Evolutionary conservation across 2,329 filamentous ascomycete genomes (phyloP), one percentile per base, ranked within the genome.

Genomic region (Talaromyces rugulosus): DNA sequence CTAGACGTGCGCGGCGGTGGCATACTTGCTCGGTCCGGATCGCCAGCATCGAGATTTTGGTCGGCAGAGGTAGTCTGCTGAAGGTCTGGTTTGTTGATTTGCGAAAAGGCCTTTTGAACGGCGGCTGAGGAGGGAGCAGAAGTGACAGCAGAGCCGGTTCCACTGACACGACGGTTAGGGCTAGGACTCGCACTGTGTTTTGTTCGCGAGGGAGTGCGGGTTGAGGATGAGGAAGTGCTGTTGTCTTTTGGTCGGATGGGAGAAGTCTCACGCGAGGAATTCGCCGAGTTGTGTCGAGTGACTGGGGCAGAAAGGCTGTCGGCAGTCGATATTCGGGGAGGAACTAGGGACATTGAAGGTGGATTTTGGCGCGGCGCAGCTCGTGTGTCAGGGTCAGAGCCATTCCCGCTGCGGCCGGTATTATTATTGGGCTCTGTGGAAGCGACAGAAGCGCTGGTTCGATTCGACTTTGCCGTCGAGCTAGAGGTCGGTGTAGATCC

Each of bases 131-230:
- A 86, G 11, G 56, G 54, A 9, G 53, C 53, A 40, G 87, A 83
- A 60, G 84, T 80, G 36, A 62, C 54, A 28, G 64, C 66, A 56
- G 74, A 64, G 44, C 68, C 66, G n/a, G 71, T 67, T 52, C 79
- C 83, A 62, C 80, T 78, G 67, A 69, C 71, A 6, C 73, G 71
- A 47, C 88, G 83, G 60, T 83, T 80, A 23, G 88, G 87, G 68
- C 87, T 90, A 63, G 82, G 78, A 61, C 91, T 88, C 64, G 87
- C 82, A 72, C 87, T 90, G 72, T 85, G 87, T 73, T 87, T 89
- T 69, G 87, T 85, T 62, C 88, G 87, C 12, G 61, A 62, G 68
- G 84, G 81, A 57, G 80, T 80, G 59, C 75, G 69, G n/a, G 73
- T 66, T 60, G 74, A 69, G 18, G 52, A 23, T 23, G 23, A 57